Evolutionary conservation across 179 eudicot genomes (phyloP), one percentile per base, ranked within the genome.

Genomic region (Gypsophila paniculata): DNA sequence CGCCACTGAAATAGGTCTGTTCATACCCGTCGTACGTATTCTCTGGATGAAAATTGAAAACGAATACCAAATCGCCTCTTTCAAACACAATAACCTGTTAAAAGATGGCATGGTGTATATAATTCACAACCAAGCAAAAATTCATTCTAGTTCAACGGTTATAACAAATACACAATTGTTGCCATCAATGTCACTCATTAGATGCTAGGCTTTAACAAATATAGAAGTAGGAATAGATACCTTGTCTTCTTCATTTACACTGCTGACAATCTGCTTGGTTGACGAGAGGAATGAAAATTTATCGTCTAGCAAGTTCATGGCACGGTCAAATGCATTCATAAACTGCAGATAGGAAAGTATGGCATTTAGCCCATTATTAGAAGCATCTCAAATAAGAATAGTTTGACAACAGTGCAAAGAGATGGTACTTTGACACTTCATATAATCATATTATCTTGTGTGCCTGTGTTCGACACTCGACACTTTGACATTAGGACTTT

Each of bases 51-150:
- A 95, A 92, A 82, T 95, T 95, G 86, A 92, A 95, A 34, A 95
- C 88, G 75, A 92, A 95, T 26, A 95, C 98, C 67, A 95, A 85
- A 80, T 89, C 90, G 63, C 98, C 99, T 25, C 96, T 87, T 77
- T 95, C 99, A 81, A 95, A 95, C 44, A 95, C 99, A 73, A 95
- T 85, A 80, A 90, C 98, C 99, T 95, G 90, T 44, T 72, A 81
- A 77, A 38, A 42, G n/a, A 46, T 32, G 52, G 6, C 51, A 61
- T 22, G n/a, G 10, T n/a, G 32, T 17, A 49, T 49, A 18, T 53
- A 53, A 63, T 4, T 21, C 70, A 17, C 42, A 48, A 54, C 55
- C 22, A 44, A 42, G 11, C 46, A 71, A 19, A 23, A 63, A 8
- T 1, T 19, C 34, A 58, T 68, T 14, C 48, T 67, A 34, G 46